Percentiles rank a stretch among this genome's conserved stretches.
Evolutionary conservation across 2,329 filamentous ascomycete species (phyloP).

Genomic region (Phaeosphaeria sp.): DNA sequence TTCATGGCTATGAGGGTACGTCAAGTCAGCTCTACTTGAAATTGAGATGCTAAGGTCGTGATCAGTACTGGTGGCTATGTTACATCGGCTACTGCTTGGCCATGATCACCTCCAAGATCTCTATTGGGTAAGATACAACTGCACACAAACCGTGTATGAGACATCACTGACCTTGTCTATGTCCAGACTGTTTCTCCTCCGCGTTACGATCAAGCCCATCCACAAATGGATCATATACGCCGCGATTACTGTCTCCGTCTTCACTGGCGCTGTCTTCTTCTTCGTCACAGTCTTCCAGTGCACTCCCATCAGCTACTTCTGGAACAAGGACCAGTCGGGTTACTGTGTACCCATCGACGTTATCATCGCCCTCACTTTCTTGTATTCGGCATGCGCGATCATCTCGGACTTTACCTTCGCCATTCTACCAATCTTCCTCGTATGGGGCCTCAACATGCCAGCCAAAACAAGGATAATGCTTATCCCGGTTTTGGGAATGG

Average conservation of each 20-base stretch:
- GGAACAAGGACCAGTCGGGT: slow-evolving; percentile 52
- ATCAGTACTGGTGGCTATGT: slow-evolving; percentile 47
- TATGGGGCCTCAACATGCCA: slow-evolving; percentile 61
- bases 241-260: slow-evolving; percentile 42
- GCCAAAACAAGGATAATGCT: slow-evolving; percentile 56
- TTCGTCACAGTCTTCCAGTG: slow-evolving; percentile 61
- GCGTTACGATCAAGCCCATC: slow-evolving; percentile 35
- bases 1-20: slow-evolving; percentile 39
- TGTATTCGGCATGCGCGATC: slow-evolving; percentile 56
- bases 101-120: slow-evolving; percentile 44
- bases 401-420: slow-evolving; percentile 59
- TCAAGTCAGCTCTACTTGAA: background rate
- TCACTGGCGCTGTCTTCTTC: slow-evolving; percentile 52
- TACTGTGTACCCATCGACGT: slow-evolving; percentile 51
- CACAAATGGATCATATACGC: slow-evolving; percentile 48
- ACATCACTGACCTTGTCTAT: background rate
- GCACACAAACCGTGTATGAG: background rate
- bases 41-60: background rate
- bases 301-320: slow-evolving; percentile 58
- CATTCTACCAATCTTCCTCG: slow-evolving; percentile 58
- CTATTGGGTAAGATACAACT: slow-evolving; percentile 29
- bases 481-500: slow-evolving; percentile 58
- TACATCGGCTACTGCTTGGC: slow-evolving; percentile 42
- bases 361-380: slow-evolving; percentile 53
- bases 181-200: slow-evolving; percentile 38